These are phyloP conservation scores for Nannizziopsis barbatae DNA, from an alignment of 2,329 filamentous ascomycete species.

Conservation along the genomic window DNA sequence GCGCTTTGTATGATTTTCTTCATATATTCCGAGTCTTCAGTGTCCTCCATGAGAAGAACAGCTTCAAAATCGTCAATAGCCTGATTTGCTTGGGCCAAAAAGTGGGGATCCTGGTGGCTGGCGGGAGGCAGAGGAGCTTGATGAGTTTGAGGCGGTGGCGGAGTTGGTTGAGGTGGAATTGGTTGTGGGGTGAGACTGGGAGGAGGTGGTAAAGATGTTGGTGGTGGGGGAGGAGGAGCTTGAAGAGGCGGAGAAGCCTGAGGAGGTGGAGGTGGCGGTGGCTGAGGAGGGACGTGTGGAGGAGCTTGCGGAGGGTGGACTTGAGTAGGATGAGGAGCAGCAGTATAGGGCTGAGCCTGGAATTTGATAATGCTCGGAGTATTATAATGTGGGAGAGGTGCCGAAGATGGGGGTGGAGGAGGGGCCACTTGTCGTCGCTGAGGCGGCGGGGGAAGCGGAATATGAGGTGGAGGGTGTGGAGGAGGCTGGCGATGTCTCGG, in stretches of 20 bases:
- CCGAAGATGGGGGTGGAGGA: conserved; percentile 5
- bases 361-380: conserved; percentile 9
- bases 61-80: conserved; percentile 37
- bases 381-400: conserved; percentile 9
- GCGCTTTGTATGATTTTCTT: conserved; percentile 35
- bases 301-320: conserved; percentile 1
- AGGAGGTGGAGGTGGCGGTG: conserved; percentile 22
- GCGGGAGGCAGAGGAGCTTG: conserved; percentile 5
- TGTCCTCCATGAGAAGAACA: conserved; percentile 34
- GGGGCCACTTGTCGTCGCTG: conserved; percentile 16
- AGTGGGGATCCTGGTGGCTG: conserved; percentile 24
- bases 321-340: conserved; percentile 7
- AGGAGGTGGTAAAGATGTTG: conserved; percentile 1
- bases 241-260: conserved; percentile 12
- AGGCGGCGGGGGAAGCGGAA: conserved; percentile 18
- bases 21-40: conserved; percentile 37
- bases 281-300: background rate
- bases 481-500: conserved; percentile 6
- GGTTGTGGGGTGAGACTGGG: background rate
- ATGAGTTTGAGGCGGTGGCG: conserved; percentile 4
- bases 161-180: conserved; percentile 12
- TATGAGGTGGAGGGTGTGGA: conserved; percentile 13
- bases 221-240: conserved; percentile 4
- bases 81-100: conserved; percentile 33
- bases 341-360: conserved; percentile 7